Base-by-base conservation (phyloP, 2,329 filamentous ascomycete genomes). In the Diaporthe citrichinensis region DNA sequence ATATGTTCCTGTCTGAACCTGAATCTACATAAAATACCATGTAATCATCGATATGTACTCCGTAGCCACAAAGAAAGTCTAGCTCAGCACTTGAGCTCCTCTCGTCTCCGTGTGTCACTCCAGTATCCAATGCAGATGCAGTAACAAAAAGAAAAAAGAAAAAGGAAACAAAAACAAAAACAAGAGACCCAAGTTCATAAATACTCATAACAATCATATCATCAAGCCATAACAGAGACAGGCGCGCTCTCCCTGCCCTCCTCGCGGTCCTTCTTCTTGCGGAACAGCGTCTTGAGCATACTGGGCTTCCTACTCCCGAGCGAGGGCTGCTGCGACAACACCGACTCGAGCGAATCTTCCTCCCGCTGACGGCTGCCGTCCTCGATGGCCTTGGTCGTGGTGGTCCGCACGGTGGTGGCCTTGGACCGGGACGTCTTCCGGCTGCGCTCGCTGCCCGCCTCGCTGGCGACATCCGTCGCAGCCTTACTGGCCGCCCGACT, bases 261-360 rank as follows among this genome's bases (percentile, higher is more conserved):
- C 51, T 86, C 86, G 79, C 83, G 85, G 31, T 87, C 85, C 82
- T 88, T 89, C 83, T 89, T 90, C 83, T 85, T 88, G 84, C 88
- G 90, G 80, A 92, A 91, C 74, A 92, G 78, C 3, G 86, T 83
- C 84, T 91, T 91, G 77, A 92, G 86, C 89, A 91, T 89, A 79
- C 87, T 91, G 55, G 80, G 83, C 79, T 85, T 87, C 76, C 84
- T 84, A 78, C 88, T 85, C 77, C 85, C 85, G 2, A 68, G 46
- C 65, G 65, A 53, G 14, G 87, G 85, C 55, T 23, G 28, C 17
- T 31, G 28, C 20, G 20, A 8, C n/a, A 89, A 77, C 3, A 86
- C 84, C 41, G 84, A 73, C n/a, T 85, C 84, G 65, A 85, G 78
- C 9, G 80, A 80, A 59, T 81, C 82, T 15, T 80, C 81, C 46